Evolutionary conservation across 345 rosid species (phyloP).

Genomic region (Trapa bicornis): DNA sequence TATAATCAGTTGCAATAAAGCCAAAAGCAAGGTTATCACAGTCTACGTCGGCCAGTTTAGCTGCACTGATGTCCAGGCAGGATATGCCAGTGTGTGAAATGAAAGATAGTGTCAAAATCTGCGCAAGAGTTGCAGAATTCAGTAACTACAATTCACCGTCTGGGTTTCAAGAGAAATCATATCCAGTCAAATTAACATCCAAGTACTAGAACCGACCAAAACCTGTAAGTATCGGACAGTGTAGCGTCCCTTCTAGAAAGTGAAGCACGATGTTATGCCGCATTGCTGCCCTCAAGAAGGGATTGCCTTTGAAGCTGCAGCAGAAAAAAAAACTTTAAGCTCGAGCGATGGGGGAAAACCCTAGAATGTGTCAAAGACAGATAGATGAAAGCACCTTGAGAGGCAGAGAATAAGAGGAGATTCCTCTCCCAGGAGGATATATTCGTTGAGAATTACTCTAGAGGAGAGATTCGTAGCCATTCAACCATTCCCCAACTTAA

Average conservation of each 20-base stretch:
- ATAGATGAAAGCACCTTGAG: conserved; percentile 27
- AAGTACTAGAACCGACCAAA: neutral
- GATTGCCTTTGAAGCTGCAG: conserved; percentile 24
- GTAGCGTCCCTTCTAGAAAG: conserved; percentile 23
- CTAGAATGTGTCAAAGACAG: no score
- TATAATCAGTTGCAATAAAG: conserved; percentile 62
- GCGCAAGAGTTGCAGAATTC: neutral
- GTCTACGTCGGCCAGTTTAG: conserved; percentile 53
- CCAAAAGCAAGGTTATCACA: conserved; percentile 86
- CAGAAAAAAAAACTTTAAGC: neutral
- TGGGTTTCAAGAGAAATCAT: no score
- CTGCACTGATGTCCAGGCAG: conserved; percentile 21
- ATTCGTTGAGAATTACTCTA: no score
- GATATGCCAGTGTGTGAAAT: neutral
- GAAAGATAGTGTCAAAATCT: neutral
- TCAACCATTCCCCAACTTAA: no score
- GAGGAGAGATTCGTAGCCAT: no score
- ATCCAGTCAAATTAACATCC: neutral
- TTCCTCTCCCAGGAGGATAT: conserved; percentile 6
- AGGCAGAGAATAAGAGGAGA: conserved; percentile 12
- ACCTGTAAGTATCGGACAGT: conserved; percentile 36
- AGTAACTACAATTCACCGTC: no score
- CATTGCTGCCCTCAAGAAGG: conserved; percentile 13
- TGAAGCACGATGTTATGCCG: conserved; percentile 18
- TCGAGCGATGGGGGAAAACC: neutral